Evolutionary conservation across 257 asterid species (phyloP).

Genomic region (Capsicum chinense): DNA sequence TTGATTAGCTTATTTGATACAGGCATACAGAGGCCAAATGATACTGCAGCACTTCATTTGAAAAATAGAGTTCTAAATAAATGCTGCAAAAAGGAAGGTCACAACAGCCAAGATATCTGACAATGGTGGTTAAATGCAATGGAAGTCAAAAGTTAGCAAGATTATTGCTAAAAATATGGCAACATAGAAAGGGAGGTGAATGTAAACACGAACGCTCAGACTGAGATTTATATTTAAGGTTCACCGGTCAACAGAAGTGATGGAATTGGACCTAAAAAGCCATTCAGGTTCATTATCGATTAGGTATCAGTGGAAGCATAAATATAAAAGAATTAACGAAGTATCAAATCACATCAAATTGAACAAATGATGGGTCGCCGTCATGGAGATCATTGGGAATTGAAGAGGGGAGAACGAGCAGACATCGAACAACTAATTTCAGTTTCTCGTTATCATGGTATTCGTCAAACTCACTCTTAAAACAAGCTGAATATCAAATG

Average conservation of each 20-base stretch:
- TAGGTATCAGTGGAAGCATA: too few species aligned
- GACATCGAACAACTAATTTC: neutral
- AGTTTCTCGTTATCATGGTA: neutral
- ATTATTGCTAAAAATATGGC: neutral
- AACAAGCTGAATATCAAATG: neutral
- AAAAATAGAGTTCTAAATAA: neutral
- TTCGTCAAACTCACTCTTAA: neutral
- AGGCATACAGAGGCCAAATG: neutral
- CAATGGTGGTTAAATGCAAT: neutral
- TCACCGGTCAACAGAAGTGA: neutral
- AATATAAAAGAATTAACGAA: too few species aligned
- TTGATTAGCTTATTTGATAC: neutral
- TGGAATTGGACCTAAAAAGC: neutral
- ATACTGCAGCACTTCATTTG: neutral
- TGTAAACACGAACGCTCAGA: neutral
- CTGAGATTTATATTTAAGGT: neutral
- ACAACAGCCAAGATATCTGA: neutral
- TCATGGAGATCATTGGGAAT: conserved; percentile 28
- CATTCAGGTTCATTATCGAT: too few species aligned
- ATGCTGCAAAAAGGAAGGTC: neutral
- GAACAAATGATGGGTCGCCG: conserved; percentile 24
- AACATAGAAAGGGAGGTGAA: neutral
- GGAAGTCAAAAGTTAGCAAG: neutral
- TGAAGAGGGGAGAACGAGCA: neutral
- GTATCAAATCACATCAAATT: neutral